Conservation (phyloP, 495 filamentous ascomycete species). For the Penicillium roqueforti region DNA sequence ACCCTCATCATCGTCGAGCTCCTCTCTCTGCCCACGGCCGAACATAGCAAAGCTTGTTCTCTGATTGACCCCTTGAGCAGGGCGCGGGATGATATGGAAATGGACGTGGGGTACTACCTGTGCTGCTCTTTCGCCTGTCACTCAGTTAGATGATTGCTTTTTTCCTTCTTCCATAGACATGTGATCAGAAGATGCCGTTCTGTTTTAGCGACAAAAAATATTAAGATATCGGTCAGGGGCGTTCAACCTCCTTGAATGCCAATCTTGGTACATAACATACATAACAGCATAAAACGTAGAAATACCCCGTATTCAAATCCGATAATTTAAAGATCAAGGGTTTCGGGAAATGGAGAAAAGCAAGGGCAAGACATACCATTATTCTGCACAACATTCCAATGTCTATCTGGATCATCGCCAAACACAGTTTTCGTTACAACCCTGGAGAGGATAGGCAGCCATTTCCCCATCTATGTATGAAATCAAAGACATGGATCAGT, state of each 20-base stretch:
- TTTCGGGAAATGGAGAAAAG: conserved; percentile 1
- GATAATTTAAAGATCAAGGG: neutral
- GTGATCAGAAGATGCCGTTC: neutral
- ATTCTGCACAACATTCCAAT: conserved; percentile 90
- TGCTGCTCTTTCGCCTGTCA: conserved; percentile 66
- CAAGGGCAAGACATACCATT: conserved; percentile 56
- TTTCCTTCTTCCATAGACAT: neutral
- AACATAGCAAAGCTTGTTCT: conserved; percentile 72
- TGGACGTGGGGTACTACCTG: conserved; percentile 91
- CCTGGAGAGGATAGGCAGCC: conserved; percentile 69
- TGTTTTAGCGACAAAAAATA: neutral
- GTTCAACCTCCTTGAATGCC: conserved; percentile 5
- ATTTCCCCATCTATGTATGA: conserved; percentile 52
- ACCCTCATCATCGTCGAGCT: conserved; percentile 83
- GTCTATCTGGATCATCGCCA: conserved; percentile 32
- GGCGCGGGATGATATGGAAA: conserved; percentile 85
- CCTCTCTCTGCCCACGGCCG: conserved; percentile 73
- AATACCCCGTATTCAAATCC: neutral
- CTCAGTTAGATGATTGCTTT: conserved; percentile 7
- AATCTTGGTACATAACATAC: neutral
- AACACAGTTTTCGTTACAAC: conserved; percentile 56
- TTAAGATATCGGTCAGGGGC: neutral
- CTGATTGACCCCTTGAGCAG: conserved; percentile 27
- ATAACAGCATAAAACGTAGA: neutral
- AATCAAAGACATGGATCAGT: conserved; percentile 2